These are phyloP conservation scores for Drosera capensis DNA, from an alignment of 148 eudicot species.

Conservation along the genomic window DNA sequence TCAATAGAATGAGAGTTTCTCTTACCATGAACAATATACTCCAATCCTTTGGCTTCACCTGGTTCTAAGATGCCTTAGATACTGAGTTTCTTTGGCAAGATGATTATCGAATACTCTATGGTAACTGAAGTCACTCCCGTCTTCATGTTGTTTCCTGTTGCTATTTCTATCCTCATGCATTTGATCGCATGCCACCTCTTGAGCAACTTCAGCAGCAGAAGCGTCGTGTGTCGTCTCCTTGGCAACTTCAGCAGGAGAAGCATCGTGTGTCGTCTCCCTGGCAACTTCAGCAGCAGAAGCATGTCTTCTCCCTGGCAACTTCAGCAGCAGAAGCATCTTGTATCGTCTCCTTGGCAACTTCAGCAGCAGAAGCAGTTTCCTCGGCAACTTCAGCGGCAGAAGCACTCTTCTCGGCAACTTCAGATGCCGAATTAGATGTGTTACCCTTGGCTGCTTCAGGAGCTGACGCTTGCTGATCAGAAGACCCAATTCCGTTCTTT, in stretches of 20 bases:
- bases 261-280: no score
- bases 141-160: neutral
- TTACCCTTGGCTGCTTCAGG: no score
- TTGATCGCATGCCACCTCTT: no score
- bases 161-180: neutral
- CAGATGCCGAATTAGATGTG: no score
- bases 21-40: neutral
- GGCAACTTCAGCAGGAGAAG: no score
- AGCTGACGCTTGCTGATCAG: no score
- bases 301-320: neutral
- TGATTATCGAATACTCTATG: slow-evolving; percentile 10
- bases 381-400: neutral
- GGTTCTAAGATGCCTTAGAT: slow-evolving; percentile 21
- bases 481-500: no score
- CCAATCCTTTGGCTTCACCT: slow-evolving; percentile 13
- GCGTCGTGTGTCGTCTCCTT: slow-evolving; percentile 1
- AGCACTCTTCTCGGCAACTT: slow-evolving; percentile 3
- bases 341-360: slow-evolving; percentile 1
- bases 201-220: neutral
- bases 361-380: neutral
- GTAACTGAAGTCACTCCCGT: neutral
- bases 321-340: neutral
- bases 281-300: no score
- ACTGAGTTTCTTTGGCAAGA: slow-evolving; percentile 1
- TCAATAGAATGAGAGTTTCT: neutral